These are phyloP conservation scores for Isoetes taiwanensis DNA, from an alignment of 75 land plant species.

Conservation along the genomic window DNA sequence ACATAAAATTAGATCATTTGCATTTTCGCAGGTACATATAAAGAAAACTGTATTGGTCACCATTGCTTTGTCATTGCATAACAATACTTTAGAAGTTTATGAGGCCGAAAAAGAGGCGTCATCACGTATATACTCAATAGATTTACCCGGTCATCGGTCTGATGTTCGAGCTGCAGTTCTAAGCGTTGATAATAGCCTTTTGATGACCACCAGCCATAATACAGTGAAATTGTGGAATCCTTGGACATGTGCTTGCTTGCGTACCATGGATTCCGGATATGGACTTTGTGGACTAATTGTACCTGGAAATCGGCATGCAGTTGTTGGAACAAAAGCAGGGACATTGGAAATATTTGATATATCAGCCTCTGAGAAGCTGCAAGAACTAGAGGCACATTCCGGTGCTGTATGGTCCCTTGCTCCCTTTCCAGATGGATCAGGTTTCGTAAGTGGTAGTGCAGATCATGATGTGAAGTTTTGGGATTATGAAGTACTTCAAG, in stretches of 20 bases:
- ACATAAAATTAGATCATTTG: constrained; percentile 63
- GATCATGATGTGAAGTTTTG: constrained; percentile 93
- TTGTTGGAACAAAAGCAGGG: constrained; percentile 89
- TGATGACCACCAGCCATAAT: constrained; percentile 94
- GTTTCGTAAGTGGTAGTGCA: constrained; percentile 84
- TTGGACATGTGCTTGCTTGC: constrained; percentile 66
- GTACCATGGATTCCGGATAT: constrained; percentile 83
- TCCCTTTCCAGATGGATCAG: constrained; percentile 52
- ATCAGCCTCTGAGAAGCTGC: constrained; percentile 54
- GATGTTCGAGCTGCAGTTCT: constrained; percentile 71
- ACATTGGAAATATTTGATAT: constrained; percentile 72
- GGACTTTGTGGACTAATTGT: constrained; percentile 74
- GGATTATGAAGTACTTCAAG: constrained; percentile 53
- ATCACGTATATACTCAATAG: constrained; percentile 36
- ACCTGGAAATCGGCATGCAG: constrained; percentile 56
- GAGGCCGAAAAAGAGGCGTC: constrained; percentile 33
- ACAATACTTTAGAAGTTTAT: constrained; percentile 68
- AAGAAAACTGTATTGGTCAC: constrained; percentile 37
- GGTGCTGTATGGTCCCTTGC: constrained; percentile 53
- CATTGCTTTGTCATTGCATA: constrained; percentile 60
- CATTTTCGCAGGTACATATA: constrained; percentile 44
- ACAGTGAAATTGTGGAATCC: constrained; percentile 94
- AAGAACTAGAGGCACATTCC: constrained; percentile 67
- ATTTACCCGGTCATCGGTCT: constrained; percentile 79
- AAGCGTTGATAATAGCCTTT: constrained; percentile 56